Conservation (phyloP, 1,284 basidiomycete genomes). For the Veloboletus limbatus region DNA sequence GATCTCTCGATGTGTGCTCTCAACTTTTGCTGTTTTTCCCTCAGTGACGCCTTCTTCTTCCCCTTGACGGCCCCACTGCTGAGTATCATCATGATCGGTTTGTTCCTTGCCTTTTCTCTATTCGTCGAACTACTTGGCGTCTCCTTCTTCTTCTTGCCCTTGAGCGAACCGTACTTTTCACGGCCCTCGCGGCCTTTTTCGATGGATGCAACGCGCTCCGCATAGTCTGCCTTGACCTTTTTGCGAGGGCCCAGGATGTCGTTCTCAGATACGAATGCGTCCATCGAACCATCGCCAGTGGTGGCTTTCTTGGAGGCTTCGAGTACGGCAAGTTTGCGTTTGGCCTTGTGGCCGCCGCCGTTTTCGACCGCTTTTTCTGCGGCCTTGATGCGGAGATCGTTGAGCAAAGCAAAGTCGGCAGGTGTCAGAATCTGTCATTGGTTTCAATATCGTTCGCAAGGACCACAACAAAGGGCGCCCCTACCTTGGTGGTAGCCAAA, state of each 20-base stretch:
- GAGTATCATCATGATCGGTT: conserved; percentile 92
- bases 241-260: conserved; percentile 95
- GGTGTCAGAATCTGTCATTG: conserved; percentile 86
- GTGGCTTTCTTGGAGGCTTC: conserved; percentile 65
- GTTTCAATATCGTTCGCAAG: not conserved
- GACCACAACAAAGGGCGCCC: not conserved
- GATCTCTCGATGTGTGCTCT: conserved; percentile 69
- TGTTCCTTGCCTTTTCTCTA: conserved; percentile 85
- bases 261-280: conserved; percentile 81
- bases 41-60: conserved; percentile 86
- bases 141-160: conserved; percentile 86
- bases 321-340: conserved; percentile 82
- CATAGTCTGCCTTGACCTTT: conserved; percentile 92
- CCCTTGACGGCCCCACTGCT: conserved; percentile 70
- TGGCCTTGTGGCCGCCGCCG: conserved; percentile 74
- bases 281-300: conserved; percentile 44
- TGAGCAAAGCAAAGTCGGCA: conserved; percentile 92
- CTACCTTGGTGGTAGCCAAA: conserved; percentile 77
- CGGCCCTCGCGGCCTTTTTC: conserved; percentile 92
- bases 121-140: conserved; percentile 82
- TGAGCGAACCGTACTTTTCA: conserved; percentile 89
- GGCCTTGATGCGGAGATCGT: conserved; percentile 84
- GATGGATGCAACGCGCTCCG: conserved; percentile 90
- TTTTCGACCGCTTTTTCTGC: conserved; percentile 72
- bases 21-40: conserved; percentile 81